Conservation (phyloP, 2,329 filamentous ascomycete species). For the Aspergillus fischeri region DNA sequence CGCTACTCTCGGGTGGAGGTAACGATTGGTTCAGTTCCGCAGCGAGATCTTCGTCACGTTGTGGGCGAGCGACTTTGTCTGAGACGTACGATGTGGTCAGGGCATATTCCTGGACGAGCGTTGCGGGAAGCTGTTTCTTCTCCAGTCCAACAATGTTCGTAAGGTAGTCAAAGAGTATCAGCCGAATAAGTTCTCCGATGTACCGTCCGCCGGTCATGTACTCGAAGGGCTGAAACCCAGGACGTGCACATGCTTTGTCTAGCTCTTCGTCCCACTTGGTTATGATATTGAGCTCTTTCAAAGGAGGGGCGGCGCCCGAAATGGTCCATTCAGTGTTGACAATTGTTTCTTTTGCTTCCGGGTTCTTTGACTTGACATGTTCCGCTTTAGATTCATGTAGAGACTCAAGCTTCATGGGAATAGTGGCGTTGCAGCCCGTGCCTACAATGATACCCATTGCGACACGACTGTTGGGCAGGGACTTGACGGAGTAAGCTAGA, state of each 20-base stretch:
- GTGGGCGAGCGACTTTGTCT: slow-evolving; percentile 57
- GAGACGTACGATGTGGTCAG: slow-evolving; percentile 71
- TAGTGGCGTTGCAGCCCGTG: slow-evolving; percentile 76
- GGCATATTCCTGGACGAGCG: slow-evolving; percentile 56
- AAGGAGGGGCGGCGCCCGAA: slow-evolving; percentile 65
- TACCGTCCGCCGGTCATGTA: slow-evolving; percentile 81
- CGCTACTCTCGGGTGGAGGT: slow-evolving; percentile 39
- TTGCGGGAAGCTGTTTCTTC: slow-evolving; percentile 48
- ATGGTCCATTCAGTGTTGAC: slow-evolving; percentile 86
- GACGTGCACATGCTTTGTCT: slow-evolving; percentile 62
- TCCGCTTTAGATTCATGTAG: slow-evolving; percentile 62
- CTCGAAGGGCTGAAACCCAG: slow-evolving; percentile 77
- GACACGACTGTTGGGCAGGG: slow-evolving; percentile 58
- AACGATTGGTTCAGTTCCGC: slow-evolving; percentile 52
- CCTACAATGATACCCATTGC: slow-evolving; percentile 78
- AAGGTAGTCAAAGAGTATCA: slow-evolving; percentile 66
- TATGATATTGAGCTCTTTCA: slow-evolving; percentile 57
- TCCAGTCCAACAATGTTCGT: slow-evolving; percentile 41
- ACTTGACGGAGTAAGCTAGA: slow-evolving; percentile 67
- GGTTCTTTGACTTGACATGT: slow-evolving; percentile 44
- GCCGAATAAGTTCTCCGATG: slow-evolving; percentile 69
- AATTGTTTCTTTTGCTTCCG: slow-evolving; percentile 61
- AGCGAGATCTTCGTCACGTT: slow-evolving; percentile 48
- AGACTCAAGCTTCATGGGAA: slow-evolving; percentile 61
- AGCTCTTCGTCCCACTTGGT: slow-evolving; percentile 68